Percentiles rank a stretch among this genome's conserved stretches.
Evolutionary conservation across 768 basidiomycete species (phyloP).

Genomic region (Roridomyces roridus): DNA sequence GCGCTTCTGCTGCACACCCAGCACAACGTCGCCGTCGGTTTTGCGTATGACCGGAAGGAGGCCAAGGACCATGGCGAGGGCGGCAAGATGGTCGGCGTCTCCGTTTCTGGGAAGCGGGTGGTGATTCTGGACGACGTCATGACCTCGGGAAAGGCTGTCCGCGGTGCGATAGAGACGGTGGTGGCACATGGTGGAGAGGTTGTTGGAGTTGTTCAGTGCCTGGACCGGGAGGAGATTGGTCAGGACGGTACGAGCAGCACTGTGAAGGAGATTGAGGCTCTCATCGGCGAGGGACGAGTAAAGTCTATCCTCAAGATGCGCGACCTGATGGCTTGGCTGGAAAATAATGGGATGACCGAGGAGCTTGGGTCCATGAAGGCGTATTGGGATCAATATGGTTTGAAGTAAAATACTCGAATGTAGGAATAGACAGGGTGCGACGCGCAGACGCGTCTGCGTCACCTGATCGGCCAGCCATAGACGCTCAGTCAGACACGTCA

Average conservation of each 20-base stretch:
- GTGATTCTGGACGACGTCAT: slow-evolving; percentile 97
- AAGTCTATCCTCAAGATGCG: slow-evolving; percentile 83
- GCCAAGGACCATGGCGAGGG: slow-evolving; percentile 97
- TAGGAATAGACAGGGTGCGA: background rate
- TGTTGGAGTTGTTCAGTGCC: slow-evolving; percentile 85
- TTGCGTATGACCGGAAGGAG: slow-evolving; percentile 95
- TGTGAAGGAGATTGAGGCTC: slow-evolving; percentile 79
- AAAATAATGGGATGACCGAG: slow-evolving; percentile 66
- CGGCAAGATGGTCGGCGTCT: slow-evolving; percentile 85
- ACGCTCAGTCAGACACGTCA: slow-evolving; percentile 12
- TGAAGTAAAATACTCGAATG: slow-evolving; percentile 46
- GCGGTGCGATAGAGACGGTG: slow-evolving; percentile 82
- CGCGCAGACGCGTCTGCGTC: background rate
- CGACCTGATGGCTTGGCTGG: slow-evolving; percentile 85
- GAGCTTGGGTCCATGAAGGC: slow-evolving; percentile 75
- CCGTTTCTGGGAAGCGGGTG: slow-evolving; percentile 81
- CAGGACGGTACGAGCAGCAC: slow-evolving; percentile 72
- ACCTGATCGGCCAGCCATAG: slow-evolving; percentile 1
- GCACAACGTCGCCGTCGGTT: slow-evolving; percentile 69
- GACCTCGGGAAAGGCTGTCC: slow-evolving; percentile 89
- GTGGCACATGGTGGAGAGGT: slow-evolving; percentile 73
- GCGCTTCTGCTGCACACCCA: slow-evolving; percentile 74
- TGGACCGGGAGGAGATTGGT: slow-evolving; percentile 89
- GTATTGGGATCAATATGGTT: slow-evolving; percentile 78
- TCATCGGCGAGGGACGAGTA: slow-evolving; percentile 76